These are phyloP conservation scores for Colletotrichum incanum DNA, from an alignment of 2,329 filamentous ascomycete genomes.

Conservation along the genomic window DNA sequence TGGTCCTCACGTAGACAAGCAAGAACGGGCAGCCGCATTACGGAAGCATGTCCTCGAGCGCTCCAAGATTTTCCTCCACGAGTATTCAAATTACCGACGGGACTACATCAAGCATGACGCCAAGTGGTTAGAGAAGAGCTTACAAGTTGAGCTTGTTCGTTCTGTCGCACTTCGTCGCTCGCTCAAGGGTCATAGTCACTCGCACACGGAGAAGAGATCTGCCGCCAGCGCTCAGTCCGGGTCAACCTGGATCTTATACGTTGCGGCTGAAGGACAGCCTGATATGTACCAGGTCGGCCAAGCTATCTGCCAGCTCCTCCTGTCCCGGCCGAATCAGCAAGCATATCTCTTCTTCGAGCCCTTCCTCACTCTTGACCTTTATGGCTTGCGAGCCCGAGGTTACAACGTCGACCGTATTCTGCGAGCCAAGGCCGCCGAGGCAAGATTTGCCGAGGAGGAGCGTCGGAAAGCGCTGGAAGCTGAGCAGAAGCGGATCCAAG, in stretches of 20 bases:
- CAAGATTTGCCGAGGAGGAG: conserved; percentile 87
- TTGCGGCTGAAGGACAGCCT: conserved; percentile 77
- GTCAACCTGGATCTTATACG: conserved; percentile 78
- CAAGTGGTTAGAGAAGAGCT: conserved; percentile 91
- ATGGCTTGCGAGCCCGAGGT: conserved; percentile 86
- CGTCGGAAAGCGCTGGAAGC: conserved; percentile 81
- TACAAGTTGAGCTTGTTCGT: conserved; percentile 83
- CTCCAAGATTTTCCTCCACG: conserved; percentile 90
- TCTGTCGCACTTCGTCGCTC: conserved; percentile 84
- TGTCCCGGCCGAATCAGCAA: conserved; percentile 88
- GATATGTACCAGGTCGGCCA: conserved; percentile 96
- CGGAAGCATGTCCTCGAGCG: conserved; percentile 89
- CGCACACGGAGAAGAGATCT: conserved; percentile 81
- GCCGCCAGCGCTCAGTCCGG: conserved; percentile 74
- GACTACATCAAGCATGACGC: conserved; percentile 89
- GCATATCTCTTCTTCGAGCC: conserved; percentile 93
- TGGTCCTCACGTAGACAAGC: conserved; percentile 76
- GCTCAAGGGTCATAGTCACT: conserved; percentile 79
- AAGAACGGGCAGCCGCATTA: conserved; percentile 78
- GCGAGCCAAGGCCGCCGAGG: conserved; percentile 88
- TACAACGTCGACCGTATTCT: conserved; percentile 98
- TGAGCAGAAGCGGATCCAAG: conserved; percentile 78
- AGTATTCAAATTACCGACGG: conserved; percentile 76
- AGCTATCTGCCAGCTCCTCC: conserved; percentile 84
- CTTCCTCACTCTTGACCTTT: conserved; percentile 87